phyloP scores from a whole-genome alignment of 352 stramenopile genomes.

The Globisporangium middletonii region DNA sequence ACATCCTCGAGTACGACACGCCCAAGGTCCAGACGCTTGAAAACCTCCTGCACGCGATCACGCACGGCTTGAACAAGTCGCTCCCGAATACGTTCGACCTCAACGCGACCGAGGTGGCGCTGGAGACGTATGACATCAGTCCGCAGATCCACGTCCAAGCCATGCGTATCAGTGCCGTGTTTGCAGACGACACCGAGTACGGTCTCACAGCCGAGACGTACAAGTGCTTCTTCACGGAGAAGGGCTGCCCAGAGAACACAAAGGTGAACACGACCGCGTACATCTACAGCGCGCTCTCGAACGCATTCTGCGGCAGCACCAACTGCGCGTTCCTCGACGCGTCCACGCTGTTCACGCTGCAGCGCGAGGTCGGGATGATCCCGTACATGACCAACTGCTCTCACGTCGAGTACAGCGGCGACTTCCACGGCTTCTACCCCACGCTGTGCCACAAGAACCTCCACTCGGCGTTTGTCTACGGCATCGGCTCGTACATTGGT shows the following conservation, averaged over 20 bases:
- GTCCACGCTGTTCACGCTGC: slow-evolving; percentile 24
- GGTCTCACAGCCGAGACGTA: slow-evolving; percentile 12
- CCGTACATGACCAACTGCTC: slow-evolving; percentile 22
- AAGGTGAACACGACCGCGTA: slow-evolving; percentile 8
- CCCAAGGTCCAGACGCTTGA: neutral
- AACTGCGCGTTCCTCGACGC: slow-evolving; percentile 32
- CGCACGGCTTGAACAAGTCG: slow-evolving; percentile 22
- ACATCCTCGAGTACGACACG: slow-evolving; percentile 14
- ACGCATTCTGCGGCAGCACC: slow-evolving; percentile 23
- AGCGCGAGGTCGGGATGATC: slow-evolving; percentile 30
- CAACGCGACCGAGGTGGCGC: slow-evolving; percentile 17
- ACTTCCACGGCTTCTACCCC: slow-evolving; percentile 35
- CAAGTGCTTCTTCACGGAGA: slow-evolving; percentile 8
- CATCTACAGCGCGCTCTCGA: slow-evolving; percentile 20
- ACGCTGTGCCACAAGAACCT: slow-evolving; percentile 17
- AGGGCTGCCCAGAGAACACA: slow-evolving; percentile 7
- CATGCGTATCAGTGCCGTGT: slow-evolving; percentile 22
- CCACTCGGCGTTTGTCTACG: slow-evolving; percentile 20
- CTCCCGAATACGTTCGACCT: slow-evolving; percentile 11
- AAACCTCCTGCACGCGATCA: slow-evolving; percentile 18
- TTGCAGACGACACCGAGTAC: slow-evolving; percentile 18
- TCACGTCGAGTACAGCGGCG: slow-evolving; percentile 30
- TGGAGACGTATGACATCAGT: slow-evolving; percentile 2
- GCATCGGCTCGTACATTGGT: slow-evolving; percentile 28
- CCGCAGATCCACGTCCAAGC: slow-evolving; percentile 11